Evolutionary conservation across 257 asterid genomes (phyloP), one percentile per base, ranked within the genome.

Genomic region (Solanum gracilifrons): DNA sequence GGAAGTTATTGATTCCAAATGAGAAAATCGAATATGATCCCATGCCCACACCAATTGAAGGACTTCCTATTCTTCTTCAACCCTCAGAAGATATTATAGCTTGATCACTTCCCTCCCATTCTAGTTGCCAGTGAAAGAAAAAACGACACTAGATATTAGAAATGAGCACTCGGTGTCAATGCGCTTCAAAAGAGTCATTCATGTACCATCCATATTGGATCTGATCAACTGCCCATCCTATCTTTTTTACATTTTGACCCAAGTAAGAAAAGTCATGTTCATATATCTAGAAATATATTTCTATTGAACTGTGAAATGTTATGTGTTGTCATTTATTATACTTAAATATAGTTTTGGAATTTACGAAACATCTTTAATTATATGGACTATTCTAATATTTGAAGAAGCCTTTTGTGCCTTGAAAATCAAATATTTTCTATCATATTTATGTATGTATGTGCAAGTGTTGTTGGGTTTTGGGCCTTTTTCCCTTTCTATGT

Each of bases 21-120:
- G 94, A 92, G 92, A 94, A 87, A 86, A 73, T 94, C 12, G 84
- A 86, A 31, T 94, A 90, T 85, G 94, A 93, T 88, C 96, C 96
- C 11, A 90, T 91, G 91, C 95, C 94, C 64, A 91, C 91, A 2
- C 94, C 96, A 35, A 89, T 89, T 0, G 23, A 90, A 73, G 94
- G 96, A 71, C 96, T 93, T 83, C 93, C 93, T 37, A 27, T 93
- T 77, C 87, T 39, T 82, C 90, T 93, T 77, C 92, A 86, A 36
- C 39, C 71, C 90, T 43, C 86, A 71, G 25, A 35, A 87, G 66
- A 32, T 31, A 37, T n/a, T n/a, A 36, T 36, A 36, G 4, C 35
- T 76, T 43, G 6, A 12, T 75, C 27, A 75, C 4, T 23, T 37
- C 51, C 82, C 29, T 74, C 51, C 46, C 29, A 29, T 33, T 76